Base-by-base conservation (phyloP, 2,329 filamentous ascomycete species). In the Phialophora chinensis region DNA sequence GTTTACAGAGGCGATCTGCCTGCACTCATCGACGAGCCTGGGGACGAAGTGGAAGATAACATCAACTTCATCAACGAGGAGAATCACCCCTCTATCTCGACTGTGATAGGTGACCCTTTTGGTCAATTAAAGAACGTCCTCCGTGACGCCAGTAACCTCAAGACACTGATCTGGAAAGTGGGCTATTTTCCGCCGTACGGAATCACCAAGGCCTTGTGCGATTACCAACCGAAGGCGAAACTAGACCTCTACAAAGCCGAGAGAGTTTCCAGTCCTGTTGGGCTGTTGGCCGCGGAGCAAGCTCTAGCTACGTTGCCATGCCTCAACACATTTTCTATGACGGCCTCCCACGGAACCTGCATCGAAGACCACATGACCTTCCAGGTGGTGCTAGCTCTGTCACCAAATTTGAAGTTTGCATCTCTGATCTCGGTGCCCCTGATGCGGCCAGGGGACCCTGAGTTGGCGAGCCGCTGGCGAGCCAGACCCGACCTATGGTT, bases 181-280 rank as follows among this genome's bases (percentile, higher is more conserved):
- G 31, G 23, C 42, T 42, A 33, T 25, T 42, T 56, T 2, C 65
- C 65, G 12, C 60, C 60, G 2, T 14, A 5, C 2, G 53, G 38
- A 1, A 14, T 70, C 3, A 49, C 69, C 33, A n/a, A 66, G n/a
- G 54, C 60, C 8, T 60, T 72, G 20, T 42, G 59, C 25, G 47
- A 38, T 27, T 29, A 66, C 49, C 70, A 72, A 44, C 68, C 68
- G 49, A 65, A 60, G 25, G 64, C 62, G 20, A 38, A 69, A 23
- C 14, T 72, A n/a, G 56, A 55, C 10, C 53, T 70, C 20, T 59
- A 23, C 57, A 57, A 54, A 54, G 56, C 44, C 44, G 49, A 20
- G n/a, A 38, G 49, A 44, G 29, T 38, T 25, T 12, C 14, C 29
- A 50, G 25, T 33, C 12, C 14, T 11, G 4, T 31, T 4, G 23